Evolutionary conservation across 306 rosid genomes (phyloP), one percentile per base, ranked within the genome.

Genomic region (Cucumis cinereus): DNA sequence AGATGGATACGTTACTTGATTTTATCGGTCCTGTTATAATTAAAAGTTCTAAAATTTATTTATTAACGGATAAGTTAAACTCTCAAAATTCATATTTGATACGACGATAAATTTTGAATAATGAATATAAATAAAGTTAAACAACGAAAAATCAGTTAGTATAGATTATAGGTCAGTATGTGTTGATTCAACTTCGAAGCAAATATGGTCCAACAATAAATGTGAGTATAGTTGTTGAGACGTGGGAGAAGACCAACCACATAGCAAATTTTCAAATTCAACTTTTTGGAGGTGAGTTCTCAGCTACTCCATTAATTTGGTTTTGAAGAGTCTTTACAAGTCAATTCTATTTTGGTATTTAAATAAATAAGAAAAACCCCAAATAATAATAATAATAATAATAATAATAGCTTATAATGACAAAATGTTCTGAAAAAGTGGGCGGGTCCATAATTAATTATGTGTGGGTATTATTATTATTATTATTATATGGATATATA

Each of bases 291-390:
- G 26, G 49, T 63, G 71, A 63, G 71, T 35, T 63, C 16, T 12
- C 71, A 63, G 38, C 73, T 68, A 36, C 72, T 64, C 72, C 23
- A 64, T 64, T 35, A 64, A 33, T 64, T 33, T 30, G 23, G 6
- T 17, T 63, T 16, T 35, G 54, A 22, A 68, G 54, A 24, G 75
- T 45, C 22, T 22, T 23, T 69, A 22, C 54, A 69, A 69, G 75
- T 69, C 75, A 69, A 69, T 69, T 45, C 23, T 45, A 69, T 69
- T 69, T 69, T 69, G 54, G 54, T 45, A 45, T 47, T 69, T 43
- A 0, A 23, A 6, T 22, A 68, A 28, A 59, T 10, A 8, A 68
- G 43, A 68, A n/a, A 17, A 26, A 0, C 1, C 26, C 33, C 5
- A 43, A 45, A 24, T 43, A 41, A 30, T 8, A 62, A 14, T 5